These are phyloP conservation scores for Calonectria crousiana DNA, from an alignment of 2,329 filamentous ascomycete species.

Conservation along the genomic window DNA sequence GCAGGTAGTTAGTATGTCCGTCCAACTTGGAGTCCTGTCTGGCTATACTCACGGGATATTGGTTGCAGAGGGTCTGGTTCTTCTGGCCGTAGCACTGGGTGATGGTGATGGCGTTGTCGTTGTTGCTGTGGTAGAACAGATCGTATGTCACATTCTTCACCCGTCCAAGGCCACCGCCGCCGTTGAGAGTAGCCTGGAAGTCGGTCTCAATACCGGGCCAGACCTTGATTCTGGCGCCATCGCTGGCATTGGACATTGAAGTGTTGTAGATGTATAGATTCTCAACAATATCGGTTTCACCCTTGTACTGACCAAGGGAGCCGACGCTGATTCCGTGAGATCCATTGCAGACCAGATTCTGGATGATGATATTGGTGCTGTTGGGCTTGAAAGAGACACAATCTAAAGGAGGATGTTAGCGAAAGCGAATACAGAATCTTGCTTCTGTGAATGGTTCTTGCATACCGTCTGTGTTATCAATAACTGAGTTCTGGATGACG, in stretches of 20 bases:
- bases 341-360: constrained; percentile 75
- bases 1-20: constrained; percentile 1
- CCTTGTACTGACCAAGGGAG: constrained; percentile 75
- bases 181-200: constrained; percentile 65
- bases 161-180: constrained; percentile 64
- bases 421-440: too few species aligned
- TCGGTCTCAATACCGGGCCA: constrained; percentile 67
- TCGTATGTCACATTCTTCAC: constrained; percentile 78
- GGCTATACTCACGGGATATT: constrained; percentile 32
- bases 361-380: constrained; percentile 75
- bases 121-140: constrained; percentile 69
- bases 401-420: constrained; percentile 51
- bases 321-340: constrained; percentile 82
- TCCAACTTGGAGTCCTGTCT: accelerated
- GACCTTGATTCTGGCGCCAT: constrained; percentile 80
- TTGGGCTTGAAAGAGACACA: constrained; percentile 83
- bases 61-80: constrained; percentile 43
- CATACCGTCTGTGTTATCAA: constrained; percentile 43
- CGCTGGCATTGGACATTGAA: constrained; percentile 69
- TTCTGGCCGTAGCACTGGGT: constrained; percentile 46
- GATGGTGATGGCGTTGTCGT: constrained; percentile 59
- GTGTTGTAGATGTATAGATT: constrained; percentile 75
- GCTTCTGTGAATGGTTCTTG: neutral
- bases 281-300: constrained; percentile 74
- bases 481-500: constrained; percentile 76